These are phyloP conservation scores for Apiospora malaysiana DNA, from an alignment of 2,329 filamentous ascomycete genomes.

Conservation along the genomic window DNA sequence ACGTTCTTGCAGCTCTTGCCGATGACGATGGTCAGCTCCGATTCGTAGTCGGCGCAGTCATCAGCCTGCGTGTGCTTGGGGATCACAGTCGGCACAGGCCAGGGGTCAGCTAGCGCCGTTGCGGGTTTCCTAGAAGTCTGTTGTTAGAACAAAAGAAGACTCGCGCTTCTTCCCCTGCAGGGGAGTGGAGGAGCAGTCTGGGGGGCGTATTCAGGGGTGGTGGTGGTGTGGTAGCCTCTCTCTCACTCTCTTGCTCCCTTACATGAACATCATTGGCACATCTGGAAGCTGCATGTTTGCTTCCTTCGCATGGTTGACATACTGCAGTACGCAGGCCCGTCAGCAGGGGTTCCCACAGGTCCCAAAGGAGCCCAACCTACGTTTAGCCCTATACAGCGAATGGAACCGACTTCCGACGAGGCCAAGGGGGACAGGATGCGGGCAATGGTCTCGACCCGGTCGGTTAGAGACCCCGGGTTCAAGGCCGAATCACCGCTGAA, in stretches of 20 bases:
- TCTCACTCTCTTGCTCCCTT: slow-evolving; percentile 22
- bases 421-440: slow-evolving; percentile 58
- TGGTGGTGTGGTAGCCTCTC: not conserved
- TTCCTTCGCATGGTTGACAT: slow-evolving; percentile 50
- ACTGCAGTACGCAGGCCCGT: slow-evolving; percentile 31
- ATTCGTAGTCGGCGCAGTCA: slow-evolving; percentile 64
- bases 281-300: slow-evolving; percentile 57
- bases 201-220: not conserved
- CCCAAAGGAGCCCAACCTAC: slow-evolving; percentile 36
- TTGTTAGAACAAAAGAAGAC: not conserved
- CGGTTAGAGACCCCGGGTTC: slow-evolving; percentile 55
- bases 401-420: slow-evolving; percentile 57
- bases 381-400: slow-evolving; percentile 65
- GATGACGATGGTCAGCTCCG: slow-evolving; percentile 63
- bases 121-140: slow-evolving; percentile 52
- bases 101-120: slow-evolving; percentile 60
- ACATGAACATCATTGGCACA: slow-evolving; percentile 62
- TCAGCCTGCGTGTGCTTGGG: slow-evolving; percentile 59
- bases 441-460: slow-evolving; percentile 50
- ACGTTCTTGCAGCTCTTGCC: slow-evolving; percentile 59
- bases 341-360: not conserved
- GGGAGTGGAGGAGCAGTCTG: not conserved
- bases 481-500: slow-evolving; percentile 66
- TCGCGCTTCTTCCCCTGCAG: slow-evolving; percentile 2
- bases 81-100: slow-evolving; percentile 55